phyloP scores from a whole-genome alignment of 2,329 filamentous ascomycete species.

The Microdochium bolleyi region DNA sequence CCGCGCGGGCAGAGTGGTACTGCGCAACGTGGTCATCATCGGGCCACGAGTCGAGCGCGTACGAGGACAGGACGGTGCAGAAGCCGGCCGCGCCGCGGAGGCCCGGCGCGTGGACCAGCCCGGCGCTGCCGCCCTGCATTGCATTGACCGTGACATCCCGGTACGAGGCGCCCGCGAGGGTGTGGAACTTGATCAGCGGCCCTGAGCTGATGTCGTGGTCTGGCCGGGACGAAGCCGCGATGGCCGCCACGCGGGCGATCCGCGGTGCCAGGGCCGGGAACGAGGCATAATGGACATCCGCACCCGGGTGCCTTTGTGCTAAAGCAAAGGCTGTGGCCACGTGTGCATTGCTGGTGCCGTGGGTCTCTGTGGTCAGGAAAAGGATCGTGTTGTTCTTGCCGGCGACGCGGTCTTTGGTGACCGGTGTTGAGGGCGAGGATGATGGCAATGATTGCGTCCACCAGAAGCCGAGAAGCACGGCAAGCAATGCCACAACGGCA shows the following conservation, averaged over 20 bases:
- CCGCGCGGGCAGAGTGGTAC: neutral
- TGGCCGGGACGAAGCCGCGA: neutral
- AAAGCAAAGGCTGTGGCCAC: neutral
- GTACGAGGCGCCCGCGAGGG: neutral
- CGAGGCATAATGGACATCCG: neutral
- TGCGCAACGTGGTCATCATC: neutral
- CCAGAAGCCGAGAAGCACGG: neutral
- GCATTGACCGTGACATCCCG: neutral
- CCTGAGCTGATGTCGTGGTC: neutral
- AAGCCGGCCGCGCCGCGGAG: neutral
- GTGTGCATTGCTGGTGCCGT: neutral
- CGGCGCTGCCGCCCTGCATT: neutral
- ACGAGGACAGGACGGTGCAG: neutral
- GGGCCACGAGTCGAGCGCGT: neutral
- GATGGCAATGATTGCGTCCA: no score
- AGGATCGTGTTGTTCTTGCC: neutral
- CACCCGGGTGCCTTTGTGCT: neutral
- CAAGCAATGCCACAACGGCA: neutral
- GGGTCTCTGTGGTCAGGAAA: neutral
- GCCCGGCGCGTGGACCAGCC: neutral
- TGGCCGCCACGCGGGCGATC: neutral
- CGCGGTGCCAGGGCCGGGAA: neutral
- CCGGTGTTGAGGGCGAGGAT: neutral
- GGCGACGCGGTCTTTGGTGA: neutral
- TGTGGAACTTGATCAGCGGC: neutral